phyloP scores from a whole-genome alignment of 371 early-diverging fungal species.

The Mortierella sp. region DNA sequence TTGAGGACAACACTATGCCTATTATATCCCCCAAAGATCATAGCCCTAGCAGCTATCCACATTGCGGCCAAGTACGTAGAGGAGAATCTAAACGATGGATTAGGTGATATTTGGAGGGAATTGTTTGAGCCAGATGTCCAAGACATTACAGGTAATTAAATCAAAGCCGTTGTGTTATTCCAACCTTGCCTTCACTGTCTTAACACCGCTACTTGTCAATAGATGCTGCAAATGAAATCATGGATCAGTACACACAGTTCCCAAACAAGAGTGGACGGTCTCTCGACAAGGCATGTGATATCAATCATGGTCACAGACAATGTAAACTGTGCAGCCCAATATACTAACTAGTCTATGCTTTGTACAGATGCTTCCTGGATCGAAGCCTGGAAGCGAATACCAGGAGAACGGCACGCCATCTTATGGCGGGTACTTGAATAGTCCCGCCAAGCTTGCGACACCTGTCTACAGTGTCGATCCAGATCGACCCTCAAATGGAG shows the following conservation, averaged over 20 bases:
- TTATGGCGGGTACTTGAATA: slow-evolving; percentile 47
- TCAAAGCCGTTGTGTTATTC: background rate
- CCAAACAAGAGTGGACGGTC: slow-evolving; percentile 37
- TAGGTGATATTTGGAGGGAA: slow-evolving; percentile 54
- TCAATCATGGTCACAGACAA: background rate
- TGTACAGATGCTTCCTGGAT: slow-evolving; percentile 47
- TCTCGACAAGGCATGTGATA: slow-evolving; percentile 34
- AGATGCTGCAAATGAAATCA: slow-evolving; percentile 57
- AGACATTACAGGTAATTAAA: slow-evolving; percentile 34
- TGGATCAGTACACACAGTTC: slow-evolving; percentile 52
- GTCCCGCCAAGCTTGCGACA: slow-evolving; percentile 56
- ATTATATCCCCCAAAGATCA: slow-evolving; percentile 53
- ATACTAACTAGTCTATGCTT: background rate
- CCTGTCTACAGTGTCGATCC: slow-evolving; percentile 42
- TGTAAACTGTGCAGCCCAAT: background rate
- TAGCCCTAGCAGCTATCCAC: slow-evolving; percentile 60
- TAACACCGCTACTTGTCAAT: background rate
- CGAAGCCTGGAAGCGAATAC: slow-evolving; percentile 55
- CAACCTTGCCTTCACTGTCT: background rate
- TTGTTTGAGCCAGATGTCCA: slow-evolving; percentile 42
- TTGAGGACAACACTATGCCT: slow-evolving; percentile 63
- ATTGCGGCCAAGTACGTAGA: slow-evolving; percentile 59
- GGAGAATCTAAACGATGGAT: slow-evolving; percentile 47
- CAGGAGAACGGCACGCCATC: slow-evolving; percentile 55
- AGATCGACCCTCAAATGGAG: slow-evolving; percentile 41